A percentile compares a stretch with the other conserved stretches of the same genome.
Conservation (phyloP, 805 yeast genomes). For the Lipomyces starkeyi region DNA sequence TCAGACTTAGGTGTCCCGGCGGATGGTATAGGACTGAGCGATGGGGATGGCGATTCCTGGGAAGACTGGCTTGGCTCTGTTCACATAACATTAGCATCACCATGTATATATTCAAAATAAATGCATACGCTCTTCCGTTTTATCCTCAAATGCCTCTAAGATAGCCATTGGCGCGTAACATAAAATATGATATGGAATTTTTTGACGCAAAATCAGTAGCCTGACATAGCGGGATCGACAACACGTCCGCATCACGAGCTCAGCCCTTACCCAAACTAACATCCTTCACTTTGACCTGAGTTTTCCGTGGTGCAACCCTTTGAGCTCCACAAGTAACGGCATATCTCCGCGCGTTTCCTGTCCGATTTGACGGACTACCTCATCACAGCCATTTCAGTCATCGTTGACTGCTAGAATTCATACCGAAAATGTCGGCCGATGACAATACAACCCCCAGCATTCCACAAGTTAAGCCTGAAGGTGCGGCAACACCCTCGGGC, state of each 20-base stretch:
- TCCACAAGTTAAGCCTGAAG: constrained; percentile 64
- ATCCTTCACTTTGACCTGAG: too few relatives aligned
- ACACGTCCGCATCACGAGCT: too few relatives aligned
- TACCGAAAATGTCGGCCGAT: constrained; percentile 23
- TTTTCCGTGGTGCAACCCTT: not conserved
- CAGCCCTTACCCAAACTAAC: not conserved
- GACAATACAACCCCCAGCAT: constrained; percentile 46
- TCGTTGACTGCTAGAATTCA: not conserved
- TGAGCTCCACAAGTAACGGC: not conserved
- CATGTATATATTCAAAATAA: not conserved
- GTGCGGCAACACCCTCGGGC: constrained; percentile 41
- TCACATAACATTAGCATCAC: not conserved
- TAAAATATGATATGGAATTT: not conserved
- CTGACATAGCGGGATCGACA: too few relatives aligned
- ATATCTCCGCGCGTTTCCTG: not conserved
- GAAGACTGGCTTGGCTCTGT: not conserved
- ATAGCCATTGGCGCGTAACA: not conserved
- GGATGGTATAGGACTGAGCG: not conserved
- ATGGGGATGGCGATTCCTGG: not conserved
- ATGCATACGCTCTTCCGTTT: not conserved
- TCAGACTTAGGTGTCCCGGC: not conserved
- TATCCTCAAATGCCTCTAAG: not conserved
- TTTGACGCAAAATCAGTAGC: too few relatives aligned
- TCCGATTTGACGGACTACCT: not conserved
- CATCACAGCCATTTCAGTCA: not conserved